Conservation (phyloP, 805 yeast genomes). For the Myxozyma lipomycoides region DNA sequence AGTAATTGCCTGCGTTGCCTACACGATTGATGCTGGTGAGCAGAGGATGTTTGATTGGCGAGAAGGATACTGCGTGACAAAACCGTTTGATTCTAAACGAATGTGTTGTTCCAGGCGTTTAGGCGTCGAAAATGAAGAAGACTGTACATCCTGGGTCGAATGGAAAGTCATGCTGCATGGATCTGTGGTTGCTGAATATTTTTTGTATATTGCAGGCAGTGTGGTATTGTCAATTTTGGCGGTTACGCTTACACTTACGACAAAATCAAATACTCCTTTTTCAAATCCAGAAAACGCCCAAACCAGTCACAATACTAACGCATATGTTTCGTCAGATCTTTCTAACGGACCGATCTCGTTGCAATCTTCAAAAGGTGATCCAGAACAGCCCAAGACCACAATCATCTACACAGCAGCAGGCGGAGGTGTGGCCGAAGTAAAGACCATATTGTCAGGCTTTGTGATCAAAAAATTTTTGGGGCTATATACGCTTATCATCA, state of each 20-base stretch:
- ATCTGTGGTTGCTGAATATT: conserved; percentile 33
- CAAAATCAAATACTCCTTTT: conserved; percentile 44
- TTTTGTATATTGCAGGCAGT: conserved; percentile 33
- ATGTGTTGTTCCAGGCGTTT: conserved; percentile 46
- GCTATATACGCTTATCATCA: conserved; percentile 47
- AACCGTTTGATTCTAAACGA: conserved; percentile 45
- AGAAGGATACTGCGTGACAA: conserved; percentile 48
- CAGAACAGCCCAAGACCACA: conserved; percentile 10
- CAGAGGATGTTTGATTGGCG: conserved; percentile 48
- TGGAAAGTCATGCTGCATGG: conserved; percentile 21
- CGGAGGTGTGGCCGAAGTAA: conserved; percentile 58
- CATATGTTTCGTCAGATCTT: background rate
- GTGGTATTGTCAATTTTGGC: conserved; percentile 34
- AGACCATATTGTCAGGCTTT: conserved; percentile 56
- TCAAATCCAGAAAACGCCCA: conserved; percentile 2
- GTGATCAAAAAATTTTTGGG: conserved; percentile 54
- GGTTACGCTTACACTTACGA: conserved; percentile 42
- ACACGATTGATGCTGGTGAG: conserved; percentile 47
- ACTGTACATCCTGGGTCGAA: conserved; percentile 43
- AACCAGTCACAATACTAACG: background rate
- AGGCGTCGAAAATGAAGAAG: conserved; percentile 8
- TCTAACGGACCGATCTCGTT: conserved; percentile 1
- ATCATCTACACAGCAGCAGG: conserved; percentile 53
- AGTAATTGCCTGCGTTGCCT: conserved; percentile 49
- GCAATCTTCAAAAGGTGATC: background rate